Evolutionary conservation across 148 eudicot genomes (phyloP).

Genomic region (Vaccinium macrocarpon): DNA sequence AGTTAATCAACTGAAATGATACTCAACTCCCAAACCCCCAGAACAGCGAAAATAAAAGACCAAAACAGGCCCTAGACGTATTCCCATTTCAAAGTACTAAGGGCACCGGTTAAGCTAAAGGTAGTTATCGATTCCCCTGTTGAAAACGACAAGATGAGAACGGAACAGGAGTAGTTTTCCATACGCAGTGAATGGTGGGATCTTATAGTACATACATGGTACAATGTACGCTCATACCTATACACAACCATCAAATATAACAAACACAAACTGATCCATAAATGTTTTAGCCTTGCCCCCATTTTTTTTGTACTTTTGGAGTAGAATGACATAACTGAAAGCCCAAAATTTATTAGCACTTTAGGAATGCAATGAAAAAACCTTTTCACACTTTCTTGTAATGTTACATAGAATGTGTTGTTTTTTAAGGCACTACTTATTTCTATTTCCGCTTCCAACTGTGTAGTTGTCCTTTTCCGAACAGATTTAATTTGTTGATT

Average conservation of each 20-base stretch:
- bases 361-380: background rate
- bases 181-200: background rate
- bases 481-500: background rate
- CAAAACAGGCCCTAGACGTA: background rate
- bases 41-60: background rate
- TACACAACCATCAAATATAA: background rate
- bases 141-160: background rate
- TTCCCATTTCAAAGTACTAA: background rate
- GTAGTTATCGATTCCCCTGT: background rate
- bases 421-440: background rate
- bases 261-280: background rate
- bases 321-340: background rate
- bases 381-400: background rate
- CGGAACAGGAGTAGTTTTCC: background rate
- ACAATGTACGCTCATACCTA: background rate
- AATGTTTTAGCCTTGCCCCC: background rate
- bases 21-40: background rate
- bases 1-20: background rate
- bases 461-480: constrained; percentile 1
- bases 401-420: background rate
- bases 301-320: background rate
- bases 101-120: background rate
- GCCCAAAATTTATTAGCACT: background rate
- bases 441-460: background rate
- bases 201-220: background rate